Base-by-base conservation (phyloP, 495 filamentous ascomycete genomes). In the Neohortaea acidophila region DNA sequence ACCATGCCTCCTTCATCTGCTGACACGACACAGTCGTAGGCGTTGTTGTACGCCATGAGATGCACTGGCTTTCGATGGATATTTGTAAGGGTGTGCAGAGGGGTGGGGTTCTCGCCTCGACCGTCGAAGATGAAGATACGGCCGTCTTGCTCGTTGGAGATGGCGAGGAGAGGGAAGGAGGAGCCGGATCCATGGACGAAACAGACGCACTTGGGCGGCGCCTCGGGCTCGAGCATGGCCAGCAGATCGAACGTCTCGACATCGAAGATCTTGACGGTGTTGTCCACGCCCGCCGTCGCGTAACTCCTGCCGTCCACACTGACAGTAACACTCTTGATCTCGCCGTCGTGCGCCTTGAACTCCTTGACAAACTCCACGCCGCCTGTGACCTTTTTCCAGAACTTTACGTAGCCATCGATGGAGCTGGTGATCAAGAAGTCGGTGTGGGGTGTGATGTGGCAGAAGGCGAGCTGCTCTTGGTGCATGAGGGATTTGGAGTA, bases 401-500 rank as follows among this genome's bases (percentile, higher is more conserved):
- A 99, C 58, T 96, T 96, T 36, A 96, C 87, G 0, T 84, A 77
- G 2, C 91, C 91, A 56, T 99, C 87, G 13, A 82, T 61, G 2
- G 86, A 94, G 47, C 76, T 82, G 2, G 89, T 96, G 35, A 99
- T 87, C 19, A 96, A 61, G 54, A 99, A 96, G 43, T 94, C 89
- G 38, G 89, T 93, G 28, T 70, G 63, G 1, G 85, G 89, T 1
- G 91, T 89, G 41, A 94, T 70, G 4, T 79, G 86, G 42, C 81
- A 69, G 48, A 82, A 94, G 26, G 77, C 70, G 33, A 96, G 60
- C 61, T 92, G 84, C 43, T 96, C 89, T 58, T 87, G 85, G 65
- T 99, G 89, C 89, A 99, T 99, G 46, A 99, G 65, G 21, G 89
- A 96, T 53, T 86, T 94, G 33, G 81, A 94, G 59, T 99, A 99